Conservation (phyloP, 2,329 filamentous ascomycete species). For the Chaetoscypha palmicola region DNA sequence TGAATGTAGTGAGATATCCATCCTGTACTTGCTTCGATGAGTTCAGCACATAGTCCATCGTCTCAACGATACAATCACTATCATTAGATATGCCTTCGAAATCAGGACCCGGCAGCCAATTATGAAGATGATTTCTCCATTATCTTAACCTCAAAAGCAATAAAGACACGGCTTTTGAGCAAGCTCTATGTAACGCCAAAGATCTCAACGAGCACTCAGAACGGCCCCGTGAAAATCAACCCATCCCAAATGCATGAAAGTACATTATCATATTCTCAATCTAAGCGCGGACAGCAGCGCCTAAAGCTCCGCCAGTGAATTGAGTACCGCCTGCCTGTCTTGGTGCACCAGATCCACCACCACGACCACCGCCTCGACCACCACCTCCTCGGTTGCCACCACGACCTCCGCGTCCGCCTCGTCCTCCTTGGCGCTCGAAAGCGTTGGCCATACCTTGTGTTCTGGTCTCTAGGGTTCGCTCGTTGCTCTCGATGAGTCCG, state of each 20-base stretch:
- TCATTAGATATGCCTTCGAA: neutral
- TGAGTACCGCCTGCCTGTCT: slow-evolving; percentile 67
- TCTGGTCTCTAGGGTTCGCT: slow-evolving; percentile 92
- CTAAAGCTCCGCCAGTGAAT: slow-evolving; percentile 75
- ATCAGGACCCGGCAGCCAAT: neutral
- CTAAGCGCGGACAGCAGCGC: slow-evolving; percentile 58
- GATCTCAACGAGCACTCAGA: neutral
- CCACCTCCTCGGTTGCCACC: slow-evolving; percentile 50
- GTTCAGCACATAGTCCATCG: no score
- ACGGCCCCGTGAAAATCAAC: neutral
- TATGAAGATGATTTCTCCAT: neutral
- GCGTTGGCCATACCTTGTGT: slow-evolving; percentile 94
- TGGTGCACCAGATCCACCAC: slow-evolving; percentile 51
- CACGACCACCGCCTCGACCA: slow-evolving; percentile 52
- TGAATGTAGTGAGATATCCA: no score
- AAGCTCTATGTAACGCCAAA: slow-evolving; percentile 8
- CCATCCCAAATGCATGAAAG: slow-evolving; percentile 2
- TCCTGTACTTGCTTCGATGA: no score
- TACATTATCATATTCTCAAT: slow-evolving; percentile 5
- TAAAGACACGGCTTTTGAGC: slow-evolving; percentile 4
- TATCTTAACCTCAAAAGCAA: slow-evolving; percentile 1
- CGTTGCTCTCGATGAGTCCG: slow-evolving; percentile 91
- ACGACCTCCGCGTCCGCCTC: slow-evolving; percentile 55
- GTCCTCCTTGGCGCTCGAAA: slow-evolving; percentile 85
- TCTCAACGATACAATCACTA: no score